A percentile compares a stretch with the other conserved stretches of the same genome.
Conservation (phyloP, 164 flowering plant species). For the Aristolochia fimbriata region DNA sequence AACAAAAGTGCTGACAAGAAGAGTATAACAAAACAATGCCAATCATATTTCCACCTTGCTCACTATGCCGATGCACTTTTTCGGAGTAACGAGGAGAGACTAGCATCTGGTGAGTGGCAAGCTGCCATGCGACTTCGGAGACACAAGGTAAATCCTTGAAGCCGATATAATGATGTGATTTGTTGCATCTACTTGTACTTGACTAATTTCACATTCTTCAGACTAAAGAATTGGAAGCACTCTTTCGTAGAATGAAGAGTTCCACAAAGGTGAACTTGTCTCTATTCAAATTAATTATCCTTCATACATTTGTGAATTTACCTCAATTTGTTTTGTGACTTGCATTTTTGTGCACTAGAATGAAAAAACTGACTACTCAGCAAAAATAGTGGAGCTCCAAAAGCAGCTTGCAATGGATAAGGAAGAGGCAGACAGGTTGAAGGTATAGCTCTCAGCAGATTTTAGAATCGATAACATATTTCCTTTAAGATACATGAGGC, state of each 20-base stretch:
- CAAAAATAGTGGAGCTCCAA: constrained; percentile 87
- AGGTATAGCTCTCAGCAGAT: constrained; percentile 26
- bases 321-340: neutral
- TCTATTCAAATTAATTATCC: neutral
- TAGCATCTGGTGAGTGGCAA: constrained; percentile 88
- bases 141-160: constrained; percentile 60
- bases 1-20: constrained; percentile 26
- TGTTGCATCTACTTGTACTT: neutral
- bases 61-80: constrained; percentile 94
- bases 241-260: constrained; percentile 53
- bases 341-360: constrained; percentile 35
- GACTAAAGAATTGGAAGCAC: constrained; percentile 84
- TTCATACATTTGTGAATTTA: neutral
- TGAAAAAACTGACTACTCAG: constrained; percentile 67
- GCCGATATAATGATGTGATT: neutral
- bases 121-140: constrained; percentile 83
- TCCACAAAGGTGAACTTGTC: constrained; percentile 44
- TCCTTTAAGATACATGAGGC: too few species aligned
- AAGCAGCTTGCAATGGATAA: constrained; percentile 86
- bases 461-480: too few species aligned
- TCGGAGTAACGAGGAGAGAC: constrained; percentile 85
- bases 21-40: constrained; percentile 45
- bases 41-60: constrained; percentile 88
- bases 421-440: constrained; percentile 78
- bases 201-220: constrained; percentile 20